Percentiles rank a stretch among this genome's conserved stretches.
Evolutionary conservation across 2,329 filamentous ascomycete species (phyloP).

Genomic region (Aspergillus sp.): DNA sequence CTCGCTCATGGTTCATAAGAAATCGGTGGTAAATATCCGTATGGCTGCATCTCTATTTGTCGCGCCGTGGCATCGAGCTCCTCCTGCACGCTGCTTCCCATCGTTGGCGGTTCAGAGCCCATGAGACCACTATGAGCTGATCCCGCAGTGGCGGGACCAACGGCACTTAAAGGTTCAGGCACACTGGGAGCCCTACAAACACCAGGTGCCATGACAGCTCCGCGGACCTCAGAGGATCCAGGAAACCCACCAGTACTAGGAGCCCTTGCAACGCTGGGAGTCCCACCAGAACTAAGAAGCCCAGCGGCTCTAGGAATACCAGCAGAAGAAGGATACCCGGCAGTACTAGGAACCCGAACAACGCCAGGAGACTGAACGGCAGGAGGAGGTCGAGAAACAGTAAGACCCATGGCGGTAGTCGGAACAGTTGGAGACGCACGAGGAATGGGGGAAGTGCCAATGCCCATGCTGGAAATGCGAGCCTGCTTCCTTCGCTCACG

Average conservation of each 20-base stretch:
- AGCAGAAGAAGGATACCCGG: not conserved
- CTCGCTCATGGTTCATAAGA: too few relatives aligned
- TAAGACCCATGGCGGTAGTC: too few relatives aligned
- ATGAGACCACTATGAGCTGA: too few relatives aligned
- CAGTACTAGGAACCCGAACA: not conserved
- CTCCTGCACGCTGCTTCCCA: too few relatives aligned
- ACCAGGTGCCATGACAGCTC: not conserved
- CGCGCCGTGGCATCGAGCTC: too few relatives aligned
- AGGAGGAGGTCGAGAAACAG: not conserved
- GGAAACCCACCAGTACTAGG: not conserved
- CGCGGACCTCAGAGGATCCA: not conserved
- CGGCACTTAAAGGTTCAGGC: too few relatives aligned
- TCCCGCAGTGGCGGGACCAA: too few relatives aligned
- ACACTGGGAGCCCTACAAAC: not conserved
- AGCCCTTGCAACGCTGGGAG: not conserved
- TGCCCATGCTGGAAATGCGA: not conserved
- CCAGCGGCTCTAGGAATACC: too few relatives aligned
- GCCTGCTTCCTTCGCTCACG: slow-evolving; percentile 43
- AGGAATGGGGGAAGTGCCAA: not conserved
- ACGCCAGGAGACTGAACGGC: not conserved
- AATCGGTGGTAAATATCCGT: too few relatives aligned
- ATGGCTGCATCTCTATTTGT: too few relatives aligned
- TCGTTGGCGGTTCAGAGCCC: too few relatives aligned
- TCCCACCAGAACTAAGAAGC: not conserved
- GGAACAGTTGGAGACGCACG: too few relatives aligned